Conservation (phyloP, 805 yeast species). For the Schwanniomyces sp. region DNA sequence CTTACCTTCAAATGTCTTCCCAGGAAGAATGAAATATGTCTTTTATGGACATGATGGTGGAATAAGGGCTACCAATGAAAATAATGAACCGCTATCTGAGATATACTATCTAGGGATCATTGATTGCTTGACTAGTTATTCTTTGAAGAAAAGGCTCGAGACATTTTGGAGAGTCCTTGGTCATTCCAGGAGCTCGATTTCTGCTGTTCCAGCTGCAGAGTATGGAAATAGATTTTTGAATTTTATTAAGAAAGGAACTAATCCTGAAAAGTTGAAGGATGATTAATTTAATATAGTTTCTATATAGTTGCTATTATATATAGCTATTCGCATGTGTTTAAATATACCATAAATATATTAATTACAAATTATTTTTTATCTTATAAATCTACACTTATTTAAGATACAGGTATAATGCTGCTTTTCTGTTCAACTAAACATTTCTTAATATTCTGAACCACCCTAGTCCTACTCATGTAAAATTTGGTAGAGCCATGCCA, state of each 20-base stretch:
- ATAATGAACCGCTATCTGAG: slow-evolving; percentile 59
- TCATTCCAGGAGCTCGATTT: slow-evolving; percentile 67
- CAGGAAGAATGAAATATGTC: slow-evolving; percentile 50
- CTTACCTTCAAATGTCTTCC: slow-evolving; percentile 43
- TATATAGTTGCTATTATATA: neutral
- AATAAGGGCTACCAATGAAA: slow-evolving; percentile 65
- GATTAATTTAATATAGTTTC: neutral
- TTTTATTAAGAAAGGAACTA: slow-evolving; percentile 52
- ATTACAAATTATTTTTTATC: neutral
- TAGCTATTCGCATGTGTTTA: neutral
- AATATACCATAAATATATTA: neutral
- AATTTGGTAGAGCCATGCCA: no score
- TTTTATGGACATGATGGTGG: slow-evolving; percentile 88
- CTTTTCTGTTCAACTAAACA: no score
- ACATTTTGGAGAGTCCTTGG: slow-evolving; percentile 79
- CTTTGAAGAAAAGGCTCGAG: slow-evolving; percentile 72
- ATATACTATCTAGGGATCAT: slow-evolving; percentile 91
- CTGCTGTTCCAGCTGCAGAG: slow-evolving; percentile 88
- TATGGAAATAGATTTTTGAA: slow-evolving; percentile 83
- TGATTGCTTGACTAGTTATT: slow-evolving; percentile 86
- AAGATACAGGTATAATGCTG: no score
- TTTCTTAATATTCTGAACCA: no score
- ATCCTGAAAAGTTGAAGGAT: slow-evolving; percentile 11
- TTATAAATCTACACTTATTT: no score
- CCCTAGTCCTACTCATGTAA: no score